Conservation (phyloP, 1,284 basidiomycete species). For the Rhodotorula sp. region DNA sequence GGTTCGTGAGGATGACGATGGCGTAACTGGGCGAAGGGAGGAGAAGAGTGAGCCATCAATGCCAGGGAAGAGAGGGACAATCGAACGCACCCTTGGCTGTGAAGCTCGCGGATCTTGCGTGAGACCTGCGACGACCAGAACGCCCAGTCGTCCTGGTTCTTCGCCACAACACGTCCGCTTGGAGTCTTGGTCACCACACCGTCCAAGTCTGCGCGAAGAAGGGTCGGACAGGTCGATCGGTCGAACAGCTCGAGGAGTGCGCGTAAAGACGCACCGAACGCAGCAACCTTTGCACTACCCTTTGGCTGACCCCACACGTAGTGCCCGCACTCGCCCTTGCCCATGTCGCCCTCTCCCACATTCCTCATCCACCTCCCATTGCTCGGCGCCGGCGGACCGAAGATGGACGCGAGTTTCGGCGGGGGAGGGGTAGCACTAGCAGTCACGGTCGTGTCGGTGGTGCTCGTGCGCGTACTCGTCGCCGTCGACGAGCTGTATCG, state of each 20-base stretch:
- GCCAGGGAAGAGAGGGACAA: neutral
- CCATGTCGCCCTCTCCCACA: neutral
- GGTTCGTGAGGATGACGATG: conserved; percentile 70
- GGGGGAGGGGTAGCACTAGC: neutral
- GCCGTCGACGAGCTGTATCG: neutral
- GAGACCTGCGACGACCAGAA: conserved; percentile 76
- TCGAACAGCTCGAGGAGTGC: no score
- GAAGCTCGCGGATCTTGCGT: conserved; percentile 61
- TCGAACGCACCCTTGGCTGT: conserved; percentile 49
- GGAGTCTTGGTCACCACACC: conserved; percentile 75
- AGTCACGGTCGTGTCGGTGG: neutral
- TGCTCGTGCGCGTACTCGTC: neutral
- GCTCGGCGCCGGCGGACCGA: neutral
- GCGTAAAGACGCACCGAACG: conserved; percentile 18
- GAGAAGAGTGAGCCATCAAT: no score
- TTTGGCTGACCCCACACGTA: conserved; percentile 19
- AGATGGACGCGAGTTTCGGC: conserved; percentile 10
- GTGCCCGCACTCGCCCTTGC: conserved; percentile 5
- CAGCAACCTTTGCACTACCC: conserved; percentile 22
- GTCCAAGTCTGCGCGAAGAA: conserved; percentile 56
- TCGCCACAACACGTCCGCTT: conserved; percentile 56
- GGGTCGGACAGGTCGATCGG: neutral
- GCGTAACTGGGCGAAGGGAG: conserved; percentile 58
- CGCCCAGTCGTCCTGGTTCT: conserved; percentile 60
- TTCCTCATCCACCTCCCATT: conserved; percentile 2